Evolutionary conservation across 345 rosid species (phyloP), one percentile per base, ranked within the genome.

Genomic region (Camelina hispida): DNA sequence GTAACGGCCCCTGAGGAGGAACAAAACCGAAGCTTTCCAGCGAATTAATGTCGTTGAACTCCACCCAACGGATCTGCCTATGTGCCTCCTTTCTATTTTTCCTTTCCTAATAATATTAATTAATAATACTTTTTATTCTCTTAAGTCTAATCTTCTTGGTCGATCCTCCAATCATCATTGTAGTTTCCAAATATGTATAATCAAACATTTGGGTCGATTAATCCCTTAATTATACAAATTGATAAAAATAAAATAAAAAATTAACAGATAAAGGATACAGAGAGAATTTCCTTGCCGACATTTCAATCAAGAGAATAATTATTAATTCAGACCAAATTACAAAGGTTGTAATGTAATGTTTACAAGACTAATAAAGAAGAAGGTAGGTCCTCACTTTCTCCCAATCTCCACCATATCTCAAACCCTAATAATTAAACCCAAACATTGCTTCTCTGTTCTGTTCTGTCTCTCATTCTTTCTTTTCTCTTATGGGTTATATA

Each of bases 271-370:
- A 28, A 28, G 30, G 5, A 28, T 7, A 34, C 13, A 10, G n/a
- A 59, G n/a, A 46, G 2, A 23, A 22, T 16, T 57, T 74, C 78
- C 34, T 57, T 57, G 78, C 72, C 78, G 78, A 74, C 78, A 73
- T 5, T 10, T 43, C 16, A 13, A 42, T 9, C 48, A 44, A 43
- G 17, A 69, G 32, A 23, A 37, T 42, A 68, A 54, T 68, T 68
- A 20, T 23, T 23, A 14, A 8, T 40, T 54, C 6, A 52, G 58
- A 52, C 54, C 38, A 71, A 15, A 0, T 28, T 56, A 55, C 6
- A 2, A 37, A 43, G 15, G 28, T 38, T 61, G 48, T 7, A 3
- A 59, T 37, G 47, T 20, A 9, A 37, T 37, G 40, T 37, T 34
- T 34, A 34, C 40, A 37, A 37, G 40, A 37, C 0, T 8, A 37